A percentile compares a stretch with the other conserved stretches of the same genome.
phyloP scores from a whole-genome alignment of 495 filamentous ascomycete genomes.

The Penicillium parvum region DNA sequence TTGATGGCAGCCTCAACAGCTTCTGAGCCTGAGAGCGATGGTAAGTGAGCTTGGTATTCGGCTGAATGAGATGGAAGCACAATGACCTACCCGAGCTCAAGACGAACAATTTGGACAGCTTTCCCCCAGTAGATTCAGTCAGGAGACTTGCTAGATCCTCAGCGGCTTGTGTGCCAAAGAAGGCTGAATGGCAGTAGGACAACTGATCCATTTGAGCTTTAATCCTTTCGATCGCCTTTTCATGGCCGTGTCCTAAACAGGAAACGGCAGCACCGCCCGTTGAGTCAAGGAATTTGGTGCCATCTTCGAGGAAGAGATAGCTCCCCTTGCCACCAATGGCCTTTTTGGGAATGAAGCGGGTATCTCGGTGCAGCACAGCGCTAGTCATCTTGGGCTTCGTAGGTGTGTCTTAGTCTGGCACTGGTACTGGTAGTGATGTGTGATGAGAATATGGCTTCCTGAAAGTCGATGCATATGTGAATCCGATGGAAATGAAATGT shows the following conservation, averaged over 20 bases:
- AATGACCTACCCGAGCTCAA: constrained; percentile 58
- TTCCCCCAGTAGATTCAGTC: constrained; percentile 43
- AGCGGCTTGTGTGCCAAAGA: constrained; percentile 44
- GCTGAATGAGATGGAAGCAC: no score
- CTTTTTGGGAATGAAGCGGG: constrained; percentile 35
- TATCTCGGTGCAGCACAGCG: constrained; percentile 43
- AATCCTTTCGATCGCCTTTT: constrained; percentile 42
- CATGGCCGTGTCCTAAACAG: constrained; percentile 47
- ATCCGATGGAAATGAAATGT: not conserved
- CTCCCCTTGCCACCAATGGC: constrained; percentile 41
- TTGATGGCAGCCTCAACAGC: constrained; percentile 68
- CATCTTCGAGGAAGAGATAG: constrained; percentile 52
- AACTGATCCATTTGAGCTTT: constrained; percentile 46
- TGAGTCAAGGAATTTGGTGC: constrained; percentile 60
- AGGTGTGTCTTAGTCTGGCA: not conserved
- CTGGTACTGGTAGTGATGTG: not conserved
- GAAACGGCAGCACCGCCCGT: constrained; percentile 50
- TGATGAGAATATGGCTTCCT: not conserved
- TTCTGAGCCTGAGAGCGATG: constrained; percentile 64
- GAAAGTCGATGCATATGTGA: not conserved
- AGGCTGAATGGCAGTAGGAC: constrained; percentile 51
- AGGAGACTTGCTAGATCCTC: constrained; percentile 44
- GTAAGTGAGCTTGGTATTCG: no score
- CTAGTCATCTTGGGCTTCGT: constrained; percentile 20
- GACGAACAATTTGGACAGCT: constrained; percentile 43